Evolutionary conservation across 495 filamentous ascomycete species (phyloP).

Genomic region (Acidomyces sp.): DNA sequence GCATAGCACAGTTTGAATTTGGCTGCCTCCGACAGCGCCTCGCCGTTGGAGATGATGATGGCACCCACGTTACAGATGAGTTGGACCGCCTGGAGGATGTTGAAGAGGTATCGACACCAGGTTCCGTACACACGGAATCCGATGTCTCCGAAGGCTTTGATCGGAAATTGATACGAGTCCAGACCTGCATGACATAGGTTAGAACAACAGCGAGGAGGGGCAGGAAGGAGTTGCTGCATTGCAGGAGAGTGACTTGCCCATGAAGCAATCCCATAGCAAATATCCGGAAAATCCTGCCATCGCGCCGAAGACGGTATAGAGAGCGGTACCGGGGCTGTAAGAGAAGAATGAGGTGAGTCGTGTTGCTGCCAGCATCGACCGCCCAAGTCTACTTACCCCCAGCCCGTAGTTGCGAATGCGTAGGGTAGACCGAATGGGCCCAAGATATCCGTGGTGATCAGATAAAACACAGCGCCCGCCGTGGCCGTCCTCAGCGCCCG

Average conservation of each 20-base stretch:
- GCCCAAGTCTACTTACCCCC: no score
- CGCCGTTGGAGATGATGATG: constrained; percentile 42
- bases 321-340: constrained; percentile 39
- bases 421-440: constrained; percentile 36
- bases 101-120: constrained; percentile 39
- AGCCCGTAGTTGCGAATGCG: no score
- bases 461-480: constrained; percentile 40
- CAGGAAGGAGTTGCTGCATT: no score
- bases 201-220: no score
- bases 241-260: no score
- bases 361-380: no score
- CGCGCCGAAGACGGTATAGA: constrained; percentile 33
- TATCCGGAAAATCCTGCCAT: constrained; percentile 36
- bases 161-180: constrained; percentile 38
- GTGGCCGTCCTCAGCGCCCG: constrained; percentile 35
- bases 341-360: no score
- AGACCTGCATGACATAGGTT: no score
- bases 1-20: constrained; percentile 41
- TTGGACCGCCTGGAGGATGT: constrained; percentile 38
- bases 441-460: constrained; percentile 54
- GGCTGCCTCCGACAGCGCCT: constrained; percentile 46
- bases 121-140: constrained; percentile 41
- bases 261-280: no score
- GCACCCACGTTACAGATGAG: constrained; percentile 39
- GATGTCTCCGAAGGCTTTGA: constrained; percentile 46